Base-by-base conservation (phyloP, 2,329 filamentous ascomycete species). In the Plenodomus tracheiphilus region DNA sequence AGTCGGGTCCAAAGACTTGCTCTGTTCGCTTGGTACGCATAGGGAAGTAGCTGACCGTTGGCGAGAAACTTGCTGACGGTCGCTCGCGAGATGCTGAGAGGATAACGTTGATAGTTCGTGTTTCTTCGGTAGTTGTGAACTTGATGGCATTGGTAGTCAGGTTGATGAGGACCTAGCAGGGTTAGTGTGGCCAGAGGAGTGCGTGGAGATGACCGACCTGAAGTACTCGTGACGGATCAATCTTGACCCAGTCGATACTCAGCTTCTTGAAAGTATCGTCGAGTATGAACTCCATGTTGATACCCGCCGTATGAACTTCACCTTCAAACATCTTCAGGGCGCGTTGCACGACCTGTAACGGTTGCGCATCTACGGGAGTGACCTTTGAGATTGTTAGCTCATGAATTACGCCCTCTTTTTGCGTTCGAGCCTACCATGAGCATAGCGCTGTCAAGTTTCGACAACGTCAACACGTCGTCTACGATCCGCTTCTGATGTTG, bases 101-200 rank as follows among this genome's bases (percentile, higher is more conserved):
- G 1, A 80, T 83, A 18, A 91, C 82, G 6, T 79, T 79, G 54
- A 91, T 91, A 3, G 82, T 81, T 7, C 85, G 80, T 11, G 76
- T 81, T 15, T 78, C 77, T 16, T 85, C 82, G 0, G 79, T 79
- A 30, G 84, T 84, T 1, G 89, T 93, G 64, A 92, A 93, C 62
- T 93, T 93, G 69, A 93, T 85, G 0, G 88, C 87, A 61, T 93
- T 93, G 7, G 88, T 89, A 8, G 89, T 81, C 1, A 93, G 78
- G 60, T 93, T 93, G 67, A 93, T 91, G 3, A 92, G 76, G 1
- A 92, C 86, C 58, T 64, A 15, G 15, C 20, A 2, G 3, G 2
- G 16, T 59, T 37, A 56, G 51, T 25, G 16, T 51, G 30, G 3
- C 35, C 21, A n/a, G 43, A 3, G 20, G 3, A n/a, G 11, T 3